Percentiles rank a stretch among this genome's conserved stretches.
phyloP scores from a whole-genome alignment of 2,329 filamentous ascomycete genomes.

The Lasiodiplodia citricola region DNA sequence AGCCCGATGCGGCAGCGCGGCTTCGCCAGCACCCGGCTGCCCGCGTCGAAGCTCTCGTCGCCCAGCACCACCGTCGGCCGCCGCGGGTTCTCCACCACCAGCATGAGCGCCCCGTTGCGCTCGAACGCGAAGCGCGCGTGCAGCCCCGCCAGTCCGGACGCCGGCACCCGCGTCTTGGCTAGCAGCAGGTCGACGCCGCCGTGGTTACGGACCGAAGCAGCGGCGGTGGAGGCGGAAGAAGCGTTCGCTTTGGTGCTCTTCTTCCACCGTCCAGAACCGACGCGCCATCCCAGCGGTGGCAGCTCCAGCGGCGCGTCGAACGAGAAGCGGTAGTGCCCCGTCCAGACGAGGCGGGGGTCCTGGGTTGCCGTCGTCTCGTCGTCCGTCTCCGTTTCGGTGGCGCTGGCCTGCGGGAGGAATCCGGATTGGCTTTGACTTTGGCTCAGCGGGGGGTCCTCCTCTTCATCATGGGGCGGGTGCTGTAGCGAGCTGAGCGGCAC shows the following conservation, averaged over 20 bases:
- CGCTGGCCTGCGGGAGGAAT: neutral
- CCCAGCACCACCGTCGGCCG: conserved; percentile 4
- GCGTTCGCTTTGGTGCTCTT: neutral
- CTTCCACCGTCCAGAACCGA: neutral
- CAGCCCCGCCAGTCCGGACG: neutral
- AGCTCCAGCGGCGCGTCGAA: conserved; percentile 4
- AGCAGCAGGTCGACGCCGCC: conserved; percentile 15
- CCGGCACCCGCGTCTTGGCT: neutral
- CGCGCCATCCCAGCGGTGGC: conserved; percentile 10
- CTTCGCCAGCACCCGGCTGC: conserved; percentile 2
- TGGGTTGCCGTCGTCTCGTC: neutral
- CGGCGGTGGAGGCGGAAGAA: neutral
- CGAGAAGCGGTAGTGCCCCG: conserved; percentile 14
- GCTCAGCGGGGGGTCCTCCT: neutral
- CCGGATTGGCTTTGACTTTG: neutral
- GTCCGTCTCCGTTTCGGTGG: conserved; percentile 14
- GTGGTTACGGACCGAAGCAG: neutral
- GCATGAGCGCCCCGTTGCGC: conserved; percentile 10
- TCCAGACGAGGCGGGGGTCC: conserved; percentile 16
- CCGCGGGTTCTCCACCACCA: conserved; percentile 10
- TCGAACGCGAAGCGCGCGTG: conserved; percentile 13
- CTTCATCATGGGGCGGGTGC: neutral
- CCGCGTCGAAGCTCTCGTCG: conserved; percentile 5
- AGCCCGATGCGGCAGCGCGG: neutral
- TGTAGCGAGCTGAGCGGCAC: conserved; percentile 11